Percentiles rank a stretch among this genome's conserved stretches.
phyloP scores from a whole-genome alignment of 2,329 filamentous ascomycete species.

The Sporothrix dimorphospora region DNA sequence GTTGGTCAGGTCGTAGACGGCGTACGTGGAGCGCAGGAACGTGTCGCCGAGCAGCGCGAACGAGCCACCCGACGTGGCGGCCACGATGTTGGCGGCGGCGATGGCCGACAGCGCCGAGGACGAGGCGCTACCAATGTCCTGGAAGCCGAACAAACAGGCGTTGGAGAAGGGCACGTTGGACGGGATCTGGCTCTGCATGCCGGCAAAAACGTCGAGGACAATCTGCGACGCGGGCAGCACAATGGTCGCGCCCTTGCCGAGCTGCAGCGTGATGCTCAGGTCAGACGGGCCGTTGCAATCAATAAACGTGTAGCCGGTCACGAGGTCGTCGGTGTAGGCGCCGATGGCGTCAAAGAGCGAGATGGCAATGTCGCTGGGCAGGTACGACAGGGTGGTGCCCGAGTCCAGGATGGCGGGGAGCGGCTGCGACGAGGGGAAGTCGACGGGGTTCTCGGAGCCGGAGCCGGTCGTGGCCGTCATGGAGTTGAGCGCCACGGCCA shows the following conservation, averaged over 20 bases:
- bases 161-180: constrained; percentile 44
- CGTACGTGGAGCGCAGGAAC: constrained; percentile 55
- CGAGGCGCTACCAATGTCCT: constrained; percentile 41
- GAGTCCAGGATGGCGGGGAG: constrained; percentile 66
- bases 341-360: constrained; percentile 45
- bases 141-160: constrained; percentile 60
- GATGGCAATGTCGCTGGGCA: constrained; percentile 56
- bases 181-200: constrained; percentile 34
- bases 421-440: constrained; percentile 27
- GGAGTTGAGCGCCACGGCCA: constrained; percentile 47
- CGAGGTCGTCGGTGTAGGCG: constrained; percentile 44
- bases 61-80: constrained; percentile 11
- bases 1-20: constrained; percentile 58
- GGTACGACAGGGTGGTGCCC: constrained; percentile 66
- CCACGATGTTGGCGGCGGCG: constrained; percentile 1
- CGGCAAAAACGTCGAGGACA: constrained; percentile 45
- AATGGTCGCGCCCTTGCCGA: constrained; percentile 37
- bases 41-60: constrained; percentile 50
- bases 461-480: constrained; percentile 37
- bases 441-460: constrained; percentile 33
- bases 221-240: constrained; percentile 43
- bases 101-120: not conserved
- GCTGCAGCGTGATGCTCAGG: constrained; percentile 43
- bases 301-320: constrained; percentile 46
- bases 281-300: constrained; percentile 42